phyloP scores from a whole-genome alignment of 2,329 filamentous ascomycete genomes.

The Pseudogymnoascus sp. region DNA sequence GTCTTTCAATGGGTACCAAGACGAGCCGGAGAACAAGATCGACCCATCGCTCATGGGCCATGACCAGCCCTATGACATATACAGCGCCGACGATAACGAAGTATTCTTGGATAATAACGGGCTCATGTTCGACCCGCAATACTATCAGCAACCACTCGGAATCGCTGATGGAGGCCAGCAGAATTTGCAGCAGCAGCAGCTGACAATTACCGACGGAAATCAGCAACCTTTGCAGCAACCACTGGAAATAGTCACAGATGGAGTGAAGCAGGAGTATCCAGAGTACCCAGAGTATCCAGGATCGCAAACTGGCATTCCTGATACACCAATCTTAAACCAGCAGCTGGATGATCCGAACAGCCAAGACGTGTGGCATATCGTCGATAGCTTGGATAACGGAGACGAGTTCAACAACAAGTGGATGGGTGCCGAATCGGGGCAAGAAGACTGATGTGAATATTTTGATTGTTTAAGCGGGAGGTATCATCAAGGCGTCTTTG shows the following conservation, averaged over 20 bases:
- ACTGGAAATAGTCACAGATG: neutral
- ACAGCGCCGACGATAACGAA: conserved; percentile 14
- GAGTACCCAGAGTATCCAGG: neutral
- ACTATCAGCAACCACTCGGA: neutral
- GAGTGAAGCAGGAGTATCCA: neutral
- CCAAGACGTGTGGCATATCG: conserved; percentile 25
- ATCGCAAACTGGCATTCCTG: neutral
- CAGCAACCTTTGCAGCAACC: neutral
- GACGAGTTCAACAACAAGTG: conserved; percentile 27
- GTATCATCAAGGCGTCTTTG: neutral
- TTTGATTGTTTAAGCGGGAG: neutral
- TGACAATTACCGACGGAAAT: neutral
- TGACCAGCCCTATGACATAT: conserved; percentile 16
- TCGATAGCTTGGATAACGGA: conserved; percentile 23
- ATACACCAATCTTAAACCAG: conserved; percentile 9
- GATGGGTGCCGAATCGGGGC: conserved; percentile 19
- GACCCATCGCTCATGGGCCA: conserved; percentile 23
- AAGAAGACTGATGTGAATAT: conserved; percentile 7
- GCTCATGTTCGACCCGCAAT: conserved; percentile 19
- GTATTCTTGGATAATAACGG: conserved; percentile 19
- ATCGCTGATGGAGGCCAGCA: neutral
- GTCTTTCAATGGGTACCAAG: neutral
- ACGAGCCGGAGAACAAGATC: conserved; percentile 20
- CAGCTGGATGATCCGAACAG: conserved; percentile 23
- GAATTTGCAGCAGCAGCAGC: neutral